Conservation (phyloP, 2,329 filamentous ascomycete species). For the Byssochlamys sp. region DNA sequence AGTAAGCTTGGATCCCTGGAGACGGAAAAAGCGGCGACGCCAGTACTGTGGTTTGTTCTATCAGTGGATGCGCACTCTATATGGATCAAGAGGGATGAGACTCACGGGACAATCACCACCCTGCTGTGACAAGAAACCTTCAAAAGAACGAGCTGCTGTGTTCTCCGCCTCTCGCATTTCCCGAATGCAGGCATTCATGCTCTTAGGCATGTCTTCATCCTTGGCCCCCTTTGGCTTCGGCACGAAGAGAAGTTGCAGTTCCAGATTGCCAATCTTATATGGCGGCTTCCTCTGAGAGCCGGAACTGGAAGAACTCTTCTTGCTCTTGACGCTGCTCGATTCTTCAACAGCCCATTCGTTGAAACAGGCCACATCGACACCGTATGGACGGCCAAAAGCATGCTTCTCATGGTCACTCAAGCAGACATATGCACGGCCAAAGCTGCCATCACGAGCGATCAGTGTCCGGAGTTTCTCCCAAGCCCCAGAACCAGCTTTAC, state of each 20-base stretch:
- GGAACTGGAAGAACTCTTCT: slow-evolving; percentile 58
- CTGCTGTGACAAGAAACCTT: slow-evolving; percentile 88
- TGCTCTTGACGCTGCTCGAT: slow-evolving; percentile 86
- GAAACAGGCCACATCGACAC: slow-evolving; percentile 85
- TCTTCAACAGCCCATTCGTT: slow-evolving; percentile 97
- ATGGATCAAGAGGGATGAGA: slow-evolving; percentile 13
- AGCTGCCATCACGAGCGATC: slow-evolving; percentile 83
- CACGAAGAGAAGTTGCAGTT: slow-evolving; percentile 87
- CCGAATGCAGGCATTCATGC: slow-evolving; percentile 90
- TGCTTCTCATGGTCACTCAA: slow-evolving; percentile 82
- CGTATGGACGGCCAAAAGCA: slow-evolving; percentile 79
- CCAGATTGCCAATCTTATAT: slow-evolving; percentile 92
- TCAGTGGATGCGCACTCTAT: slow-evolving; percentile 20
- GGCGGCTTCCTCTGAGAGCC: slow-evolving; percentile 61
- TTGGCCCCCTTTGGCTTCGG: slow-evolving; percentile 76
- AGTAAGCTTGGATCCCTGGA: slow-evolving; percentile 80
- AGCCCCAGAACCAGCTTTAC: slow-evolving; percentile 41
- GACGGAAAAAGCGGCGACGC: slow-evolving; percentile 94
- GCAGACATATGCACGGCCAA: slow-evolving; percentile 85
- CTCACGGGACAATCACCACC: slow-evolving; percentile 94
- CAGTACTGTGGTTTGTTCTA: slow-evolving; percentile 60
- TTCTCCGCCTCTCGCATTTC: slow-evolving; percentile 87
- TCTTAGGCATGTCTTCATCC: slow-evolving; percentile 98
- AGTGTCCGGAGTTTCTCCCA: slow-evolving; percentile 83
- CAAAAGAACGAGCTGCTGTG: slow-evolving; percentile 65